Evolutionary conservation across 768 basidiomycete species (phyloP), one percentile per base, ranked within the genome.

Genomic region (Punctularia strigosozonata): DNA sequence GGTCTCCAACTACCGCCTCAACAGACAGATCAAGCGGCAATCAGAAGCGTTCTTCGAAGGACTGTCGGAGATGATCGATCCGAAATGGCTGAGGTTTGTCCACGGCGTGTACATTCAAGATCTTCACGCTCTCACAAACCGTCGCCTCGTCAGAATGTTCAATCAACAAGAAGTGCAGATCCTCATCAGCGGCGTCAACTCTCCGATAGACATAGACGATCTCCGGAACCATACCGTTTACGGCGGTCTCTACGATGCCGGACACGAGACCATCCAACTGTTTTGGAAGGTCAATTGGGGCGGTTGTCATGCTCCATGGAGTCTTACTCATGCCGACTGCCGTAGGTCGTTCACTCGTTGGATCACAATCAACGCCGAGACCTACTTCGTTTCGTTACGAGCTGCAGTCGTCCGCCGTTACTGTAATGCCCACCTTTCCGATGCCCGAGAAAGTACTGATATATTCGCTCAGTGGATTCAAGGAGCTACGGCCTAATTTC

Each of bases 121-220:
- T 10, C 10, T 6, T 22, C 17, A n/a, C 19, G 15, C n/a, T 26
- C 13, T 37, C 15, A 25, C 35, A 46, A 48, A 49, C 53, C 43
- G 50, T 20, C 19, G 12, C 17, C n/a, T n/a, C n/a, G n/a, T n/a
- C 44, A 86, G 89, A 32, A 92, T 98, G 87, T 99, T 98, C 62
- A 94, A 97, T 56, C 92, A 94, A 47, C 84, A 88, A 53, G 95
- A 98, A 57, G 66, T 97, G 3, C 90, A 91, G 54, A 81, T 94
- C 35, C 65, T 98, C 1, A 68, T 99, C 5, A 92, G 92, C 0
- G 90, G 88, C 5, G 83, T 85, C 23, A 83, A 92, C 43, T 66
- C 85, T 0, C 81, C 83, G 0, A 80, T 94, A 34, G 84, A 92
- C 52, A 46, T 97, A 6, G 76, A 81, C 13, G 92, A 99, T 56